Conservation (phyloP, 2,329 filamentous ascomycete genomes). For the Raffaelea albimanens region DNA sequence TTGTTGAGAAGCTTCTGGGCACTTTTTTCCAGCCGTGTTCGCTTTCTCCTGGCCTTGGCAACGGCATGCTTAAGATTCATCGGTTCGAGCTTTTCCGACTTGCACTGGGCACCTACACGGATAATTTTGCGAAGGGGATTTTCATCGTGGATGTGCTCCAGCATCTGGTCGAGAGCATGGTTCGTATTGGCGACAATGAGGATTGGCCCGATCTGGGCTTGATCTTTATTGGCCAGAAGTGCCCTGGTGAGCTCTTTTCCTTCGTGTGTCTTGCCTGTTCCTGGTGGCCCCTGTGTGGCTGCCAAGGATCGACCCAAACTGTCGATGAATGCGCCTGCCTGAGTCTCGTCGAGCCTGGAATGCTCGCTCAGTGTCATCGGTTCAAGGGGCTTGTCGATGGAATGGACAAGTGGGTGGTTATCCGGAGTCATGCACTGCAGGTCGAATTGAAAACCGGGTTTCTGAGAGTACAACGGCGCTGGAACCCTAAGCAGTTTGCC, state of each 20-base stretch:
- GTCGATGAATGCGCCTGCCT: slow-evolving; percentile 41
- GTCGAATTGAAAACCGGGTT: no score
- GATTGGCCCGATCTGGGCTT: not conserved
- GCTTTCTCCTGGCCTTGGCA: slow-evolving; percentile 19
- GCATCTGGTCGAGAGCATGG: slow-evolving; percentile 44
- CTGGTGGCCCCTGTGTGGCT: slow-evolving; percentile 31
- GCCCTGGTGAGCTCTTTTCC: not conserved
- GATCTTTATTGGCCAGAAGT: not conserved
- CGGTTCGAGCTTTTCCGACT: slow-evolving; percentile 38
- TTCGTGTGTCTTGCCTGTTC: not conserved
- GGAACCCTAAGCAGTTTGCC: no score
- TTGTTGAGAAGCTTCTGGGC: no score
- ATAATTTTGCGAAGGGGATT: slow-evolving; percentile 39
- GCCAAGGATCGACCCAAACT: slow-evolving; percentile 44
- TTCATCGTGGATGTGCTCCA: slow-evolving; percentile 45
- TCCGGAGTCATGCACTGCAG: no score
- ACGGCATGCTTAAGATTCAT: slow-evolving; percentile 40
- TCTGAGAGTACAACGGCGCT: no score
- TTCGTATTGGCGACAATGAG: slow-evolving; percentile 33
- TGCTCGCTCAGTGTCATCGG: slow-evolving; percentile 7
- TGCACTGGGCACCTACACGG: slow-evolving; percentile 50
- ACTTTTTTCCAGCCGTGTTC: no score
- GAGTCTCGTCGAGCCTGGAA: slow-evolving; percentile 42
- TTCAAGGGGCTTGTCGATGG: no score
- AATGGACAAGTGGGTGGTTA: no score